These are phyloP conservation scores for Sequoia sempervirens DNA, from an alignment of 75 land plant species.

Conservation along the genomic window DNA sequence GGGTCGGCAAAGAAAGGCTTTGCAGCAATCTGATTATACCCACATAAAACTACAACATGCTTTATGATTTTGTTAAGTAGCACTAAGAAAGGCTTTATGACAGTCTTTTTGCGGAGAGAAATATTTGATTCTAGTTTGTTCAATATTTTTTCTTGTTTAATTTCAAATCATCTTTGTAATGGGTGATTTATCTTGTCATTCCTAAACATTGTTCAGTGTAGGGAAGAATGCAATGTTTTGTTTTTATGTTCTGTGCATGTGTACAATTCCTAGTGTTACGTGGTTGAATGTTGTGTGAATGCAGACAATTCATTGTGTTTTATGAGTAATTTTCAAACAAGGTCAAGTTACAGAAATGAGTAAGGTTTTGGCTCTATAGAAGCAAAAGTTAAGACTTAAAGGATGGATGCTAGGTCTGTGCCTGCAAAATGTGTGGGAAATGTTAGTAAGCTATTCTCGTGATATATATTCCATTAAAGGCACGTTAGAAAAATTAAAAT, in stretches of 20 bases:
- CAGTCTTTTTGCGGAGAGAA: neutral
- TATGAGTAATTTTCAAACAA: neutral
- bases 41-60: neutral
- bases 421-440: neutral
- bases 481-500: neutral
- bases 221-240: neutral
- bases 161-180: neutral
- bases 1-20: conserved; percentile 41
- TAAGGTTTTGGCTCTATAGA: neutral
- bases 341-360: neutral
- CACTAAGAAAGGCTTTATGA: neutral
- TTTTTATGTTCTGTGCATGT: neutral
- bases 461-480: neutral
- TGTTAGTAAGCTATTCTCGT: neutral
- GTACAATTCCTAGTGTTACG: neutral
- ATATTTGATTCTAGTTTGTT: neutral
- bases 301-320: neutral
- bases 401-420: neutral
- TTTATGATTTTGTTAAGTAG: neutral
- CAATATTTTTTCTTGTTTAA: neutral
- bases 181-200: neutral
- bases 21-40: conserved; percentile 21
- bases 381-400: neutral
- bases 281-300: neutral
- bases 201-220: neutral